Conservation (phyloP, 805 yeast species). For the Ogataea kodamae region DNA sequence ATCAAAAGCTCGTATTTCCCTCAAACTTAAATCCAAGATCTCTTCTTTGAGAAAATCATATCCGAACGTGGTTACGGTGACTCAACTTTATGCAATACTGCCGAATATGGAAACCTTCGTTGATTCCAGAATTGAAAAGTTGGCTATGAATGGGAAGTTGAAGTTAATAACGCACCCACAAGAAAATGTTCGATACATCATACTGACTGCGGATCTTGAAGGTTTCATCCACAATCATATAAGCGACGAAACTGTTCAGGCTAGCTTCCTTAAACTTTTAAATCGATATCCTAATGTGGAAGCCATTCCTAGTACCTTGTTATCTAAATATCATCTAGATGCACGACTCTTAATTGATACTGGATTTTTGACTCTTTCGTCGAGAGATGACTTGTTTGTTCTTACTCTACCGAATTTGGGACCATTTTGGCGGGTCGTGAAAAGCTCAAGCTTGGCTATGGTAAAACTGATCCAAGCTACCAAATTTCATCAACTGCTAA, state of each 20-base stretch:
- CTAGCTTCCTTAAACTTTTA: constrained; percentile 18
- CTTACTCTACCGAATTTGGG: constrained; percentile 52
- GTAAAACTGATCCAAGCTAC: constrained; percentile 36
- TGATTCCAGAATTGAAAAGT: constrained; percentile 41
- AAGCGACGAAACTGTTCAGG: constrained; percentile 3
- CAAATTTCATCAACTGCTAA: constrained; percentile 42
- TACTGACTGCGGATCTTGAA: constrained; percentile 25
- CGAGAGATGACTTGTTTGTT: constrained; percentile 32
- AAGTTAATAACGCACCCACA: constrained; percentile 24
- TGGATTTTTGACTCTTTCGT: constrained; percentile 44
- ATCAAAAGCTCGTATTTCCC: constrained; percentile 24
- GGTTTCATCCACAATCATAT: constrained; percentile 10
- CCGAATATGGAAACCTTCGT: constrained; percentile 47
- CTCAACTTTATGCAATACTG: constrained; percentile 49
- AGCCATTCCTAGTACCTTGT: constrained; percentile 26
- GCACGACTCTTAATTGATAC: constrained; percentile 34
- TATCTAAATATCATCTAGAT: constrained; percentile 21
- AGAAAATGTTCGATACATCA: constrained; percentile 23
- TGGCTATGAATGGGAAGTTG: constrained; percentile 36
- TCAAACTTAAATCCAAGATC: constrained; percentile 20
- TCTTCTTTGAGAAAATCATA: constrained; percentile 18
- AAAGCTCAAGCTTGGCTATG: constrained; percentile 43
- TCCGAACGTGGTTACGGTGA: constrained; percentile 41
- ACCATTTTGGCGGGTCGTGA: constrained; percentile 41
- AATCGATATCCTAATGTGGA: constrained; percentile 20